Conservation (phyloP, 2,329 filamentous ascomycete genomes). For the Thermothelomyces thermophilus region DNA sequence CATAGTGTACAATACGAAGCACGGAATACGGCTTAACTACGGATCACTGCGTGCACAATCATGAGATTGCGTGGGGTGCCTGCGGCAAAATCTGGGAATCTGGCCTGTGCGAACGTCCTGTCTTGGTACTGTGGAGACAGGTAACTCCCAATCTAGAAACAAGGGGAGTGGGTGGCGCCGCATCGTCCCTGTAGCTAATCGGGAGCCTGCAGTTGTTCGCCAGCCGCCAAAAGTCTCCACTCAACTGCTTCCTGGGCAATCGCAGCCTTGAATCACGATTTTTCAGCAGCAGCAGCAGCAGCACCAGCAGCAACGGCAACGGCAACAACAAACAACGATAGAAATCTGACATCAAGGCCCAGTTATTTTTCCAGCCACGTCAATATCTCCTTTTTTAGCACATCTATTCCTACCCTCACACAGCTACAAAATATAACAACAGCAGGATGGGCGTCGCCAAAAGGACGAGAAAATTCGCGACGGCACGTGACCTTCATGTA, state of each 20-base stretch:
- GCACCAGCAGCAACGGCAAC: no score
- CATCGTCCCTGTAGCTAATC: no score
- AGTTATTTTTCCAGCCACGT: not conserved
- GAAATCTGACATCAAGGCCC: not conserved
- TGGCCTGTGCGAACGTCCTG: not conserved
- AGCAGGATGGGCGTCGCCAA: constrained; percentile 75
- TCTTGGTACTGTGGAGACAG: constrained; percentile 9
- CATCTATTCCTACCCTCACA: not conserved
- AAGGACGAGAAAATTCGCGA: constrained; percentile 84
- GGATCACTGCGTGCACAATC: no score
- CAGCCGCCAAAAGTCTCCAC: not conserved
- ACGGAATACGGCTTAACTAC: no score
- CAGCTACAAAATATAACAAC: not conserved
- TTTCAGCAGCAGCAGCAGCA: not conserved
- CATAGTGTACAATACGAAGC: no score
- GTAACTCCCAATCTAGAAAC: constrained; percentile 7
- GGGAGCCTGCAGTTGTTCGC: constrained; percentile 10
- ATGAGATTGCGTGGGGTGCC: no score
- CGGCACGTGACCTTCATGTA: constrained; percentile 20
- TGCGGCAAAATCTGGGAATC: constrained; percentile 2
- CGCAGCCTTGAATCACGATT: not conserved
- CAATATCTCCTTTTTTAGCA: not conserved
- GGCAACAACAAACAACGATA: not conserved
- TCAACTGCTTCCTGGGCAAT: not conserved
- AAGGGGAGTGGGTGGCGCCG: no score